phyloP scores from a whole-genome alignment of 2,329 filamentous ascomycete species.

The Stachybotrys echinatus region DNA sequence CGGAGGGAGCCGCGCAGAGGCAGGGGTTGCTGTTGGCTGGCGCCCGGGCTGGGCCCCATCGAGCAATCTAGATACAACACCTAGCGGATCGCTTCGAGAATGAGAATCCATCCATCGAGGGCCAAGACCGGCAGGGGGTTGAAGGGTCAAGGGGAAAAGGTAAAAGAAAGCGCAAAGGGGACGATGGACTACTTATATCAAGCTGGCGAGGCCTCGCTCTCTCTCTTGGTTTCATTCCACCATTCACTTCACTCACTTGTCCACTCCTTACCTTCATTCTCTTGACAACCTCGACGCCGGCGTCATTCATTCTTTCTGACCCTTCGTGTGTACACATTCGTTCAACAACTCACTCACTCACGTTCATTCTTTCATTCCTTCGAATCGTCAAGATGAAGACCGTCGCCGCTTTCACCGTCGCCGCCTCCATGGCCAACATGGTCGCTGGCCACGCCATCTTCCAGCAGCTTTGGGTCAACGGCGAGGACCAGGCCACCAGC shows the following conservation, averaged over 20 bases:
- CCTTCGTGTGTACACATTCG: neutral
- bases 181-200: neutral
- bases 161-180: neutral
- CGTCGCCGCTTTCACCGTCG: neutral
- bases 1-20: neutral
- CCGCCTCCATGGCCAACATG: conserved; percentile 2
- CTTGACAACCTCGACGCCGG: neutral
- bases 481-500: conserved; percentile 1
- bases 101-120: neutral
- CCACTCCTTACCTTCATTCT: neutral
- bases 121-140: neutral
- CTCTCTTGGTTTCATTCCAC: neutral
- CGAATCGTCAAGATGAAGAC: conserved; percentile 1
- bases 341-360: neutral
- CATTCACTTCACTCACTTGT: neutral
- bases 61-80: conserved; percentile 1
- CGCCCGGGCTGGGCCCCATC: neutral
- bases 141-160: neutral
- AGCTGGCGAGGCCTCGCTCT: neutral
- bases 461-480: conserved; percentile 2
- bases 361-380: neutral
- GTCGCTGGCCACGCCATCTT: conserved; percentile 2
- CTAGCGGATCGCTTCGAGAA: neutral
- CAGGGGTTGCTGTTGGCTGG: conserved; percentile 1
- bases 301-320: conserved; percentile 2